phyloP scores from a whole-genome alignment of 192 early-diverging fungal species.

The Podila minutissima region DNA sequence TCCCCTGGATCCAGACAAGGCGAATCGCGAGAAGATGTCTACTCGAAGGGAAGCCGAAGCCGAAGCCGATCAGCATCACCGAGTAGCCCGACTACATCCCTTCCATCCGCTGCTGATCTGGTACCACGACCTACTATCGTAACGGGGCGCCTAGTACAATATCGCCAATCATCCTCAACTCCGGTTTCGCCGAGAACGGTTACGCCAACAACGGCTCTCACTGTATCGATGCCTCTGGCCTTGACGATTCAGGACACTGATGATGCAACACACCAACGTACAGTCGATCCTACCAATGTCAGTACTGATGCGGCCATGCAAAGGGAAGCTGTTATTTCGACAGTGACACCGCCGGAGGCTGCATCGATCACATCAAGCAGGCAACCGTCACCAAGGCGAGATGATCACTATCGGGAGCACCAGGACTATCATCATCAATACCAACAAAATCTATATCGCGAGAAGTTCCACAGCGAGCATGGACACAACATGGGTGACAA shows the following conservation, averaged over 20 bases:
- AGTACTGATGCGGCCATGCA: too few species aligned
- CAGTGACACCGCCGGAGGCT: neutral
- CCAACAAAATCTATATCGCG: too few species aligned
- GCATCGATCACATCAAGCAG: neutral
- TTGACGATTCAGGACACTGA: neutral
- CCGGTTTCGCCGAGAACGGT: neutral
- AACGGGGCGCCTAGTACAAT: neutral
- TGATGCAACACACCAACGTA: neutral
- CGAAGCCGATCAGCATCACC: neutral
- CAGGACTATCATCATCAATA: too few species aligned
- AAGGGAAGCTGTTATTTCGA: too few species aligned
- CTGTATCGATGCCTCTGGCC: neutral
- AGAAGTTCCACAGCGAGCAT: conserved; percentile 9
- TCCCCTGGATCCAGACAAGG: neutral
- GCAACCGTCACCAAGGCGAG: neutral
- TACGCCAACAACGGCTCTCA: neutral
- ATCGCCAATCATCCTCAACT: too few species aligned
- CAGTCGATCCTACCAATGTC: neutral
- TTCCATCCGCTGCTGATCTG: neutral
- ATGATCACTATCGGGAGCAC: too few species aligned
- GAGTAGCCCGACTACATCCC: neutral
- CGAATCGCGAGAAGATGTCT: neutral
- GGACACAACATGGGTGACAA: conserved; percentile 8
- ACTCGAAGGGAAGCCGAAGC: neutral
- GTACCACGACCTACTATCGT: neutral